These are phyloP conservation scores for Trichoderma gamsii DNA, from an alignment of 495 filamentous ascomycete species.

Conservation along the genomic window DNA sequence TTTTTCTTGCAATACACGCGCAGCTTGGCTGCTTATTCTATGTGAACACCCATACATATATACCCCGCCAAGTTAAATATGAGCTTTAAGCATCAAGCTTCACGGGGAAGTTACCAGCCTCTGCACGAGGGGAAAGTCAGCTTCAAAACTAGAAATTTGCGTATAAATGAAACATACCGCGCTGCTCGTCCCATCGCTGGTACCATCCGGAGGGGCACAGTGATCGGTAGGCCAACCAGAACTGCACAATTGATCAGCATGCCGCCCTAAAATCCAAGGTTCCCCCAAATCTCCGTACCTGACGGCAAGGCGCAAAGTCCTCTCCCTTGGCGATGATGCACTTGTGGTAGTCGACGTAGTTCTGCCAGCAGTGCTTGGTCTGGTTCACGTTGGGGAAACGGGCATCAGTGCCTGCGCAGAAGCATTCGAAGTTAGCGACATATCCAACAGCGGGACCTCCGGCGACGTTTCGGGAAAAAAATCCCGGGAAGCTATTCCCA, in stretches of 20 bases:
- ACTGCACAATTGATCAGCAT: constrained; percentile 46
- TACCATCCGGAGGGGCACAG: constrained; percentile 95
- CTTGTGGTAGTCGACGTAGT: constrained; percentile 99
- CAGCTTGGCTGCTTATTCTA: constrained; percentile 13
- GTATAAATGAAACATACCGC: constrained; percentile 56
- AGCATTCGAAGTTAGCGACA: constrained; percentile 22
- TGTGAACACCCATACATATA: constrained; percentile 9
- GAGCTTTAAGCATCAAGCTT: constrained; percentile 47
- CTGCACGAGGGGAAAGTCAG: constrained; percentile 42
- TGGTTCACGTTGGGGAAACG: constrained; percentile 99
- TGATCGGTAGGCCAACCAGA: constrained; percentile 90
- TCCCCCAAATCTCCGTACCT: constrained; percentile 50
- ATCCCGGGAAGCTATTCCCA: constrained; percentile 12
- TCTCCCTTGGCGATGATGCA: constrained; percentile 97
- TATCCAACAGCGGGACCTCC: constrained; percentile 1
- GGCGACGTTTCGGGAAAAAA: background rate
- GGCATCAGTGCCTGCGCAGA: constrained; percentile 53
- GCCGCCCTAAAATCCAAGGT: background rate
- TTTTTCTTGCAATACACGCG: constrained; percentile 4
- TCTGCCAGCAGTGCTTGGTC: constrained; percentile 90
- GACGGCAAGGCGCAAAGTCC: constrained; percentile 95
- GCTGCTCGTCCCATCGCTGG: constrained; percentile 93
- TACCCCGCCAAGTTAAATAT: constrained; percentile 14
- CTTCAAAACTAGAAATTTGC: background rate
- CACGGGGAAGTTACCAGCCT: constrained; percentile 85